phyloP scores from a whole-genome alignment of 306 rosid species.

The Purshia tridentata region DNA sequence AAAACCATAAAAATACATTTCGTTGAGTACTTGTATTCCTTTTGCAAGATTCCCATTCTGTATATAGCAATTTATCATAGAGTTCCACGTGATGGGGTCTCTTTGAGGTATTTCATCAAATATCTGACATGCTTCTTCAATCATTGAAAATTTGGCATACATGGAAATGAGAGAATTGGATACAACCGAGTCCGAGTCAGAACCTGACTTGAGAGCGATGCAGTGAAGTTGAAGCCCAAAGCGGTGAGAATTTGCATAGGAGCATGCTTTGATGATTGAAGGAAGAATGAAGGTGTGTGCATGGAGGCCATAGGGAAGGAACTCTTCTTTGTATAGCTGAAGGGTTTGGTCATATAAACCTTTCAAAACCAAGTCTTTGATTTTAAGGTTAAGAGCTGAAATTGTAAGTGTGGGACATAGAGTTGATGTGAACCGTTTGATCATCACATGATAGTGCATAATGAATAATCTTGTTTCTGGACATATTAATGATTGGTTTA shows the following conservation, averaged over 20 bases:
- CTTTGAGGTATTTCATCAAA: slow-evolving; percentile 57
- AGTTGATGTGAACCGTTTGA: slow-evolving; percentile 15
- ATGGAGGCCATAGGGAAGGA: slow-evolving; percentile 31
- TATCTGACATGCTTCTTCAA: slow-evolving; percentile 39
- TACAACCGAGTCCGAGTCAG: slow-evolving; percentile 35
- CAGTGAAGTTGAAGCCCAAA: slow-evolving; percentile 59
- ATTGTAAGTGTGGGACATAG: background rate
- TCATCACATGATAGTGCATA: slow-evolving; percentile 9
- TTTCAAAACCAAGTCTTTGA: slow-evolving; percentile 44
- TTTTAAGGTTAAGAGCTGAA: slow-evolving; percentile 14
- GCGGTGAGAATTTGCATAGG: slow-evolving; percentile 31
- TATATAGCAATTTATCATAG: slow-evolving; percentile 58
- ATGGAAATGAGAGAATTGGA: slow-evolving; percentile 62
- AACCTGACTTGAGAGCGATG: slow-evolving; percentile 42
- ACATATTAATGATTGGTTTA: background rate
- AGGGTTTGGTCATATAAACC: slow-evolving; percentile 42
- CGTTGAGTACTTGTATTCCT: slow-evolving; percentile 41
- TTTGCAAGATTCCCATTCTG: slow-evolving; percentile 45
- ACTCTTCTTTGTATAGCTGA: slow-evolving; percentile 38
- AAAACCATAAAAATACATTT: slow-evolving; percentile 37
- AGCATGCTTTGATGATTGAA: slow-evolving; percentile 60
- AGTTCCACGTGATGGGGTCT: slow-evolving; percentile 60
- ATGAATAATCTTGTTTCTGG: slow-evolving; percentile 4
- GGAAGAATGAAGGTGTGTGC: slow-evolving; percentile 46
- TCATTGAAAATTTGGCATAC: slow-evolving; percentile 44